These are phyloP conservation scores for Physcia stellaris DNA, from an alignment of 495 filamentous ascomycete genomes.

Conservation along the genomic window DNA sequence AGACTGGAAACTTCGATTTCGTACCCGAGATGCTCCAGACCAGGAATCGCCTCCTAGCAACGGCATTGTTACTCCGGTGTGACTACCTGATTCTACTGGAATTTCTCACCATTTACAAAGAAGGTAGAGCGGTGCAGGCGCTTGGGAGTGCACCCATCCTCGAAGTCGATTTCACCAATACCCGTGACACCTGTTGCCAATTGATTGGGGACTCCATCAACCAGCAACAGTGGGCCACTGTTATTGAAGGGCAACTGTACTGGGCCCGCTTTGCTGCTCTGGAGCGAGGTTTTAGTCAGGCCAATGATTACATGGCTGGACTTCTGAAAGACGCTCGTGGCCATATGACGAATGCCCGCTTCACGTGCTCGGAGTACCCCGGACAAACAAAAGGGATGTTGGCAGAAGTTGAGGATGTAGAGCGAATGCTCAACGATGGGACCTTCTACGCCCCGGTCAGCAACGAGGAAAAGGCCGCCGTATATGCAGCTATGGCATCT, in stretches of 20 bases:
- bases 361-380: conserved; percentile 16
- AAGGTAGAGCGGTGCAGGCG: not conserved
- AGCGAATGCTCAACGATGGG: conserved; percentile 12
- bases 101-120: conserved; percentile 23
- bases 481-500: conserved; percentile 36
- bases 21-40: conserved; percentile 22
- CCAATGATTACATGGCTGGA: conserved; percentile 1
- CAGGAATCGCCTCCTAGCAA: conserved; percentile 28
- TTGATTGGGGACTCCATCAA: conserved; percentile 7
- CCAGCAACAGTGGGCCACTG: conserved; percentile 5
- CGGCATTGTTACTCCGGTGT: conserved; percentile 36
- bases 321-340: conserved; percentile 10
- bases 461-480: conserved; percentile 30
- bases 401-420: conserved; percentile 16
- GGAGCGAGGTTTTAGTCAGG: conserved; percentile 14
- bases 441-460: conserved; percentile 32
- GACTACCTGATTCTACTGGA: conserved; percentile 42
- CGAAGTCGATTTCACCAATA: conserved; percentile 2
- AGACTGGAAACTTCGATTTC: conserved; percentile 28
- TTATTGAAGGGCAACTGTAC: conserved; percentile 23
- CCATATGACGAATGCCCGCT: conserved; percentile 16
- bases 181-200: conserved; percentile 6
- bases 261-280: conserved; percentile 25
- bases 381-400: conserved; percentile 19
- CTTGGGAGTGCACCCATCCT: conserved; percentile 1